These are phyloP conservation scores for Xylaria intraflava DNA, from an alignment of 495 filamentous ascomycete species.

Conservation along the genomic window DNA sequence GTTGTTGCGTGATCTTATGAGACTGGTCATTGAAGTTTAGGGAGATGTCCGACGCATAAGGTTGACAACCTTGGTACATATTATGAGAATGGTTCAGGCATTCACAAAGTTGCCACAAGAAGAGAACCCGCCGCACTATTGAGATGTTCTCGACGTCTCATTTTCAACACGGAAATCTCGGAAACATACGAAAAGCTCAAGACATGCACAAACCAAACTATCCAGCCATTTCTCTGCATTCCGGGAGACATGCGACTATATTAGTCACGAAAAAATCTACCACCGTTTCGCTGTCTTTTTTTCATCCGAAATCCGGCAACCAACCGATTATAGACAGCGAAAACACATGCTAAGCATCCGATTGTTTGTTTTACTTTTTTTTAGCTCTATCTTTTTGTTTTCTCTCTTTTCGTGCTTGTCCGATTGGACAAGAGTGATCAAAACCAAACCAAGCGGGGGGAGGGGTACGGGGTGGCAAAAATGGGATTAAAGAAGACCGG, in stretches of 20 bases:
- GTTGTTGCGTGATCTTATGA: slow-evolving; percentile 93
- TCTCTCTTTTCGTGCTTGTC: neutral
- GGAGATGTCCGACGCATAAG: neutral
- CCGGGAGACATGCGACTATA: neutral
- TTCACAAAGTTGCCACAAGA: too few relatives aligned
- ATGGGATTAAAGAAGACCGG: neutral
- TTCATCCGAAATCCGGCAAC: too few relatives aligned
- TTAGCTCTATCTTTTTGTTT: neutral
- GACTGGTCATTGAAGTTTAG: neutral
- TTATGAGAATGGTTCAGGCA: too few relatives aligned
- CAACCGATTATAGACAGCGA: neutral
- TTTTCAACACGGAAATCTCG: neutral
- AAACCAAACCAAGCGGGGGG: neutral
- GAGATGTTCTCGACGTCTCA: neutral
- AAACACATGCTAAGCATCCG: neutral
- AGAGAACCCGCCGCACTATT: neutral
- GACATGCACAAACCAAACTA: neutral
- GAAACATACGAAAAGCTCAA: neutral
- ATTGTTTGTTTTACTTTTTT: neutral
- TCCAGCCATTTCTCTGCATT: neutral
- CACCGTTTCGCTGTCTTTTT: too few relatives aligned
- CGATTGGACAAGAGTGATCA: neutral
- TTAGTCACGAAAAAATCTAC: slow-evolving; percentile 2
- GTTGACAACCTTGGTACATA: neutral
- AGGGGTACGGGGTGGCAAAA: neutral